These are phyloP conservation scores for Skeletonema menzelii DNA, from an alignment of 108 stramenopile species.

Conservation along the genomic window DNA sequence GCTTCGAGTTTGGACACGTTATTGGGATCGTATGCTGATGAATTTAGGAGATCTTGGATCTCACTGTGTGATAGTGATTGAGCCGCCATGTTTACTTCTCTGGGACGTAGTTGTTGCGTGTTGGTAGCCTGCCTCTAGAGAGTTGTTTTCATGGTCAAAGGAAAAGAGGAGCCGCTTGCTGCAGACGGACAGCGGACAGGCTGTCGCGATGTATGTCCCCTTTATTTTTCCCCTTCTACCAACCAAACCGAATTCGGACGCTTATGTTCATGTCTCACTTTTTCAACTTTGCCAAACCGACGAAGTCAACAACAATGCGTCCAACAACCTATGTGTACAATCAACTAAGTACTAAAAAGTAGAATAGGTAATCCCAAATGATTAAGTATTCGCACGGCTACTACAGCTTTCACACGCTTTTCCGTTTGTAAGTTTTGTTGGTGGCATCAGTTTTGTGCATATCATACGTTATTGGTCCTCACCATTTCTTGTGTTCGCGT, in stretches of 20 bases:
- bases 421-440: slow-evolving; percentile 14
- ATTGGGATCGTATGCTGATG: slow-evolving; percentile 55
- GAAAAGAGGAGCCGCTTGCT: not conserved
- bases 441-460: not conserved
- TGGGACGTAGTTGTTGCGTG: not conserved
- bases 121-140: not conserved
- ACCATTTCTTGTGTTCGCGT: not conserved
- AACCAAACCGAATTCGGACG: too few relatives aligned
- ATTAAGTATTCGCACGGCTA: slow-evolving; percentile 20
- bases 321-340: too few relatives aligned
- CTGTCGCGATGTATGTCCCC: too few relatives aligned
- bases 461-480: not conserved
- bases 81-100: not conserved
- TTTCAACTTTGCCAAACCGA: too few relatives aligned
- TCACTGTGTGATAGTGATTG: slow-evolving; percentile 30
- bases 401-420: slow-evolving; percentile 1
- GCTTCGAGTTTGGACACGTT: slow-evolving; percentile 64
- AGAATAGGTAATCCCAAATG: not conserved
- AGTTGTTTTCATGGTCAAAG: not conserved
- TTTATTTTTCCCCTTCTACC: too few relatives aligned
- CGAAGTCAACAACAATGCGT: too few relatives aligned
- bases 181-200: not conserved
- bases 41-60: slow-evolving; percentile 41
- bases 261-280: too few relatives aligned
- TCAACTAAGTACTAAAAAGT: not conserved